Evolutionary conservation across 805 yeast genomes (phyloP).

Genomic region (Ogataea parapolymorpha): DNA sequence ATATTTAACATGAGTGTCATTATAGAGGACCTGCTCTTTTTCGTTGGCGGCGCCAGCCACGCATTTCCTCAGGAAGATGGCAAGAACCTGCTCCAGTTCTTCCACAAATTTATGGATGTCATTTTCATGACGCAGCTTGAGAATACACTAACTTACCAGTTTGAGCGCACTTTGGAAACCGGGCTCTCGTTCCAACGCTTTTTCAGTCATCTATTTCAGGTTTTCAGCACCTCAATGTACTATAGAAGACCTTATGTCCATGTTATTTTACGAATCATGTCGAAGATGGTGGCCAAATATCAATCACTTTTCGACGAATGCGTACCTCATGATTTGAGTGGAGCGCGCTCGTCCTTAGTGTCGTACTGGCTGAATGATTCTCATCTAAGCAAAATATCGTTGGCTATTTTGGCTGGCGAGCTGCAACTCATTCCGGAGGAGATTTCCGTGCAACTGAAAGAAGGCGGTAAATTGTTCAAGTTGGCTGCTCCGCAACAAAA

Average conservation of each 20-base stretch:
- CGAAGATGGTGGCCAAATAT: conserved; percentile 38
- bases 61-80: conserved; percentile 33
- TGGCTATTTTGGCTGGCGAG: conserved; percentile 26
- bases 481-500: conserved; percentile 42
- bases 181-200: conserved; percentile 37
- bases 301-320: conserved; percentile 30
- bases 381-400: conserved; percentile 31
- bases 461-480: conserved; percentile 23
- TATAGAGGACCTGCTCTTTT: conserved; percentile 67
- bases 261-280: conserved; percentile 39
- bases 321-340: conserved; percentile 19
- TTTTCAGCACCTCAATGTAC: conserved; percentile 57
- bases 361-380: conserved; percentile 36
- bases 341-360: conserved; percentile 12
- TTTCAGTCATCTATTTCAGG: conserved; percentile 44
- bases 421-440: conserved; percentile 28
- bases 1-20: conserved; percentile 78
- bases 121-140: conserved; percentile 65
- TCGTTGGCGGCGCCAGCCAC: conserved; percentile 55
- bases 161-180: conserved; percentile 40
- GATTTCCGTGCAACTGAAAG: conserved; percentile 24
- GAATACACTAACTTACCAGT: conserved; percentile 49
- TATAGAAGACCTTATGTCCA: conserved; percentile 56
- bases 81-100: conserved; percentile 40
- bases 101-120: conserved; percentile 59